Evolutionary conservation across 768 basidiomycete species (phyloP).

Genomic region (Tylopilus rubrobrunneus): DNA sequence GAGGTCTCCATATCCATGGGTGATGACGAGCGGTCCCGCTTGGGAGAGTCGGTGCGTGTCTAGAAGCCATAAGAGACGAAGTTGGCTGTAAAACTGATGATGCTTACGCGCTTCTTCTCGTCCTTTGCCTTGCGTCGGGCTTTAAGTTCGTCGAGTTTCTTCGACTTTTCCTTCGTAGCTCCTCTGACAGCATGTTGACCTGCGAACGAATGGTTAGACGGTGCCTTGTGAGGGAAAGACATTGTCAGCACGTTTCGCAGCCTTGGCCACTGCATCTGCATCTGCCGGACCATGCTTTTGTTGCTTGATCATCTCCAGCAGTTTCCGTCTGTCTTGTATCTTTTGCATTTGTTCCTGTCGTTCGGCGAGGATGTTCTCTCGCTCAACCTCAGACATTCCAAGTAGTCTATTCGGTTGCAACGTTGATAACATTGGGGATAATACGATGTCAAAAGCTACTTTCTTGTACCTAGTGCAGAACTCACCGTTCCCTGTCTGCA

Average conservation of each 20-base stretch:
- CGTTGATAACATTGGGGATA: constrained; percentile 3
- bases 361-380: constrained; percentile 80
- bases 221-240: background rate
- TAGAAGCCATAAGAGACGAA: constrained; percentile 24
- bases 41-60: constrained; percentile 53
- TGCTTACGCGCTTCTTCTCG: constrained; percentile 75
- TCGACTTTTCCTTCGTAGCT: constrained; percentile 74
- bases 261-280: constrained; percentile 61
- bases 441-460: constrained; percentile 26
- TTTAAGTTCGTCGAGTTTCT: constrained; percentile 81
- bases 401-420: constrained; percentile 53
- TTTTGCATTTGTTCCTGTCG: constrained; percentile 80
- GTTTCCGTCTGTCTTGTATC: constrained; percentile 61
- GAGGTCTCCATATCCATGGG: constrained; percentile 85
- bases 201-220: constrained; percentile 26
- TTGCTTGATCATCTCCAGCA: constrained; percentile 71
- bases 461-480: constrained; percentile 26
- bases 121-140: constrained; percentile 85
- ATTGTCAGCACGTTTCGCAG: constrained; percentile 65
- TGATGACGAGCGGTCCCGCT: constrained; percentile 71
- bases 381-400: constrained; percentile 79
- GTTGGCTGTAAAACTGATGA: background rate
- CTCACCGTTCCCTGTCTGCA: constrained; percentile 77
- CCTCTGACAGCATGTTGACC: constrained; percentile 74
- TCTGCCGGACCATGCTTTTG: constrained; percentile 49